Evolutionary conservation across 768 basidiomycete genomes (phyloP), one percentile per base, ranked within the genome.

Genomic region (Plicaturopsis crispa): DNA sequence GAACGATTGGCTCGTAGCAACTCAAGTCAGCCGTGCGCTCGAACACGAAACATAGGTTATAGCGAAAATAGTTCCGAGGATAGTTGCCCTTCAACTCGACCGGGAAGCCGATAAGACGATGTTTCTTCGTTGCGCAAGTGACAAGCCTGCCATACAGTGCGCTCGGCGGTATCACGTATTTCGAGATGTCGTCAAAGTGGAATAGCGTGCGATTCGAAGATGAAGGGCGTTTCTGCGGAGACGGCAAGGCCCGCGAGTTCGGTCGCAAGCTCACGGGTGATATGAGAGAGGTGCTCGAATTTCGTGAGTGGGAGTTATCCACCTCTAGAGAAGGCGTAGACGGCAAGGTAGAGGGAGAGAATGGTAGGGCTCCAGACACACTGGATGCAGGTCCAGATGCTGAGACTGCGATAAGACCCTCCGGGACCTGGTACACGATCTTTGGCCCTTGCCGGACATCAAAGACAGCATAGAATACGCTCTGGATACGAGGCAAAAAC

Each of bases 21-120:
- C 89, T 91, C 38, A 97, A 65, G 57, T 96, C 92, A 8, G 90
- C 90, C 18, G 75, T 74, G 32, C 87, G 78, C 33, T 91, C 85
- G 58, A 99, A 99, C 3, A 97, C 94, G 57, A 97, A 96, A 59
- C 93, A 97, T 19, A 97, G 63, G 55, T 98, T 98, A 62, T 87
- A 97, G 46, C 84, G 73, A 59, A 96, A 93, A 57, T 84, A 89
- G 52, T 92, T 85, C 19, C 94, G 73, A 40, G 77, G 69, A 54
- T 97, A 96, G 46, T 69, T 75, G 48, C 78, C 85, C 36, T 70
- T 67, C 36, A 92, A 66, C 45, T 84, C 75, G 32, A 89, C 80
- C 3, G 96, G 96, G 52, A 93, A 91, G 1, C 94, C 94, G 35
- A 96, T 82, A 39, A 99, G 80, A 42, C 91, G 81, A 56, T 89